phyloP scores from a whole-genome alignment of 106 monocot genomes.

The Acanthochlamys bracteata region DNA sequence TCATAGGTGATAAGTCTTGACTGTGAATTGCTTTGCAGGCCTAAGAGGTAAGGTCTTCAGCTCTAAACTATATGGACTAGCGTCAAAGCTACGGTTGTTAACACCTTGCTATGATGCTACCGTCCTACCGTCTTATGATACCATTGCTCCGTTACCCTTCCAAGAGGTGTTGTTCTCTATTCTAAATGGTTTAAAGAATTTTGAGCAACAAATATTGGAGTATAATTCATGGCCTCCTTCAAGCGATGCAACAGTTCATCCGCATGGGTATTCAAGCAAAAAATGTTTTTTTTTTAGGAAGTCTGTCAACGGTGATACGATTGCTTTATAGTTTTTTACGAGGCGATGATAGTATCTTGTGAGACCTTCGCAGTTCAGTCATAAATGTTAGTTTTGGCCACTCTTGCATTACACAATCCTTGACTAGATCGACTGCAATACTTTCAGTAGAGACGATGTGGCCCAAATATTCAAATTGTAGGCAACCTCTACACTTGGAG shows the following conservation, averaged over 20 bases:
- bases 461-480: neutral
- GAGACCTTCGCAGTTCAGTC: neutral
- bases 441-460: neutral
- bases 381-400: neutral
- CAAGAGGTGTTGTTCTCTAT: neutral
- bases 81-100: neutral
- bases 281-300: neutral
- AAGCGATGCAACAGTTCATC: neutral
- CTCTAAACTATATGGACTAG: neutral
- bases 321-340: neutral
- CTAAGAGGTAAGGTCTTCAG: neutral
- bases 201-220: neutral
- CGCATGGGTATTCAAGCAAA: neutral
- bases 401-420: neutral
- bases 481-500: neutral
- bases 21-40: neutral
- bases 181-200: neutral
- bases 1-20: neutral
- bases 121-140: neutral
- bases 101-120: neutral
- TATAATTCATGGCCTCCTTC: neutral
- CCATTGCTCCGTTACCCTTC: neutral
- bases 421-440: neutral
- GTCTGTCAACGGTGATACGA: neutral
- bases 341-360: neutral